Conservation (phyloP, 345 rosid genomes). For the Nephelium lappaceum region DNA sequence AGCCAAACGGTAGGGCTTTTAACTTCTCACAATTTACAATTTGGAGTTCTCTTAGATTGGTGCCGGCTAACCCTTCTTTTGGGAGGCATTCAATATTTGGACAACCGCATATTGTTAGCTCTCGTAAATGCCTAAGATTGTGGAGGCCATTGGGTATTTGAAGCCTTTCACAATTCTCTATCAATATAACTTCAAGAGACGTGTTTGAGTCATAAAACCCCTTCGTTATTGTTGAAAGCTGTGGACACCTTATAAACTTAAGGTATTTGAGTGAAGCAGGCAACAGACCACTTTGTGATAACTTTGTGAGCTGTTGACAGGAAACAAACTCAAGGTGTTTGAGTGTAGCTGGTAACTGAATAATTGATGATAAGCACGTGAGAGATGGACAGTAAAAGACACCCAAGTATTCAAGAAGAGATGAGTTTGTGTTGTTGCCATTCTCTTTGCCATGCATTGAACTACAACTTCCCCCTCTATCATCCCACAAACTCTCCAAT, state of each 20-base stretch:
- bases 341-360: background rate
- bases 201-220: background rate
- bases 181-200: background rate
- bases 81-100: too few relatives aligned
- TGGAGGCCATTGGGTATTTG: background rate
- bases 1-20: background rate
- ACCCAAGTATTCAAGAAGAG: constrained; percentile 10
- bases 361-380: background rate
- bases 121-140: background rate
- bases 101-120: background rate
- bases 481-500: too few relatives aligned
- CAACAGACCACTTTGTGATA: background rate
- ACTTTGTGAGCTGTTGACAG: constrained; percentile 1
- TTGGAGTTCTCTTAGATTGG: background rate
- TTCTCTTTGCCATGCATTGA: background rate
- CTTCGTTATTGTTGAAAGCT: background rate
- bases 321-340: background rate
- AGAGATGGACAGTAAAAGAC: constrained; percentile 15
- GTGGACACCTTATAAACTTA: too few relatives aligned
- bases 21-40: background rate
- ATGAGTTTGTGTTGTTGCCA: background rate
- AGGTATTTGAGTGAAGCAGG: background rate
- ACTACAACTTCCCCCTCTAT: background rate
- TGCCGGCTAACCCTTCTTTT: background rate
- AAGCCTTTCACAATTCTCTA: background rate